A percentile compares a stretch with the other conserved stretches of the same genome.
phyloP scores from a whole-genome alignment of 1,139 yeast species.

The Yamadazyma atlantica region DNA sequence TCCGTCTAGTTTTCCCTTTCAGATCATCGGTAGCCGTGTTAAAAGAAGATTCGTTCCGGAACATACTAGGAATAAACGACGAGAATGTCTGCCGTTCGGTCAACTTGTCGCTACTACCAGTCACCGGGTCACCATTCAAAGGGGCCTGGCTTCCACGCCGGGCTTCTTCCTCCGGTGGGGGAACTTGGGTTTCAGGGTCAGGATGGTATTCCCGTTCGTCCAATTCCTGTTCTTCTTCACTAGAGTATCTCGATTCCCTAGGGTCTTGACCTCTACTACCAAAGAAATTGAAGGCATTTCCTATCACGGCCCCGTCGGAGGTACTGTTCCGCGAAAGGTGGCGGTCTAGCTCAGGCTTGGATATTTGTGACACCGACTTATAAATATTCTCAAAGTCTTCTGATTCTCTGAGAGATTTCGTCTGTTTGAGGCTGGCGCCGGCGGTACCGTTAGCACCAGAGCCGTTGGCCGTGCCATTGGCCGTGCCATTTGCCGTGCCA shows the following conservation, averaged over 20 bases:
- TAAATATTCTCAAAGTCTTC: neutral
- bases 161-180: slow-evolving; percentile 2
- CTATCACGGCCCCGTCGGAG: slow-evolving; percentile 15
- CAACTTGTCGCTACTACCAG: too few relatives aligned
- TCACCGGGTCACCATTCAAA: too few relatives aligned
- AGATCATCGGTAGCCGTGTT: slow-evolving; percentile 4
- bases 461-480: neutral
- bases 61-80: slow-evolving; percentile 16
- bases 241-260: slow-evolving; percentile 25
- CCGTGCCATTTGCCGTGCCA: neutral
- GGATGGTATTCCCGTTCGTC: slow-evolving; percentile 9
- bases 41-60: slow-evolving; percentile 10
- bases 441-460: too few relatives aligned
- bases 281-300: slow-evolving; percentile 30
- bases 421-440: too few relatives aligned
- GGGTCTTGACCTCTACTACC: slow-evolving; percentile 20
- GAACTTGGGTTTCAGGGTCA: slow-evolving; percentile 4
- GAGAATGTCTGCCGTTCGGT: slow-evolving; percentile 13
- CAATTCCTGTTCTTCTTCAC: slow-evolving; percentile 25
- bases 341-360: neutral
- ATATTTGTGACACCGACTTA: neutral
- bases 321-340: neutral
- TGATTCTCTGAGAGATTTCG: neutral
- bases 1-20: slow-evolving; percentile 12
- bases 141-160: too few relatives aligned